Conservation (phyloP, 805 yeast genomes). For the Barnettozyma siamensis region DNA sequence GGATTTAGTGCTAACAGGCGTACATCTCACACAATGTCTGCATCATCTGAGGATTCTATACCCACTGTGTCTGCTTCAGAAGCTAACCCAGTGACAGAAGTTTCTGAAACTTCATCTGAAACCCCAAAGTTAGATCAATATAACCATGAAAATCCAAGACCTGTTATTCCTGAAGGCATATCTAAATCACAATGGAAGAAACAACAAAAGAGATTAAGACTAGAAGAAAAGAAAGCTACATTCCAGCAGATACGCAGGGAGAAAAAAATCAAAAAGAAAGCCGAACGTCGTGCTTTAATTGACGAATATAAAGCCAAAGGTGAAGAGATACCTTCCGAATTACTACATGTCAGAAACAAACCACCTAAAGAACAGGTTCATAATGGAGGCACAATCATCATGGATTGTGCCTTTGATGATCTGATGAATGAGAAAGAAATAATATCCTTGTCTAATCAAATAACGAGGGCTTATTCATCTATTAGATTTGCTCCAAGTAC, state of each 20-base stretch:
- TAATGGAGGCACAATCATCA: constrained; percentile 49
- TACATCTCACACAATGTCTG: not conserved
- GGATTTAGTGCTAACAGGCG: not conserved
- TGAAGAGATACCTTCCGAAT: constrained; percentile 34
- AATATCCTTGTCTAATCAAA: constrained; percentile 69
- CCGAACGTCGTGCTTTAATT: constrained; percentile 33
- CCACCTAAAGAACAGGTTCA: constrained; percentile 37
- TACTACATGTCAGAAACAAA: constrained; percentile 32
- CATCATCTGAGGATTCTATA: not conserved
- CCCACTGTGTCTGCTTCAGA: too few relatives aligned
- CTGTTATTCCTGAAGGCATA: constrained; percentile 74
- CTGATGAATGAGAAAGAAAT: constrained; percentile 72
- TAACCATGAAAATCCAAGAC: constrained; percentile 10
- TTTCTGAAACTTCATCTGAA: not conserved
- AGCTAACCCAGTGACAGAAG: too few relatives aligned
- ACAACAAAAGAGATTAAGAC: constrained; percentile 47
- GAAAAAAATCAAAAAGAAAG: constrained; percentile 45
- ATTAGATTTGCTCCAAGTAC: constrained; percentile 56
- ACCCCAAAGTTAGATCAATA: constrained; percentile 2
- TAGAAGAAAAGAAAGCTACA: constrained; percentile 62
- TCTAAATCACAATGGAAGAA: constrained; percentile 82
- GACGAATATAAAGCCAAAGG: constrained; percentile 32
- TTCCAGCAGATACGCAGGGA: constrained; percentile 46
- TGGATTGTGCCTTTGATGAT: constrained; percentile 91
- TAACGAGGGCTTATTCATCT: constrained; percentile 76